These are phyloP conservation scores for Epichloe scottii DNA, from an alignment of 2,329 filamentous ascomycete genomes.

Conservation along the genomic window DNA sequence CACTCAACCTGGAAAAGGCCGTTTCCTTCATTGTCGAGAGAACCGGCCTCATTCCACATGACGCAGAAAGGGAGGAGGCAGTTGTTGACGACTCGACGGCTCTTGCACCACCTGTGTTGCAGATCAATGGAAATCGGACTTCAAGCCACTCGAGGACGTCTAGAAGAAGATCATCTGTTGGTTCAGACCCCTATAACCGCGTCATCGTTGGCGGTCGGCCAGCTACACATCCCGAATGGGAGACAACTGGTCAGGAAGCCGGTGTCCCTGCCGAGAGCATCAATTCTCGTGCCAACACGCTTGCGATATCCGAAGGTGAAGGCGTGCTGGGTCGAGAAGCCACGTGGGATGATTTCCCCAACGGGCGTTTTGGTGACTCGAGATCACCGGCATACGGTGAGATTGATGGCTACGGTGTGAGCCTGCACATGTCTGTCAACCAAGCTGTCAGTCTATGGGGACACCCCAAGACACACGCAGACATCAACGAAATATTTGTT, in stretches of 20 bases:
- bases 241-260: constrained; percentile 65
- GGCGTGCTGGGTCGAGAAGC: constrained; percentile 83
- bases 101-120: constrained; percentile 16
- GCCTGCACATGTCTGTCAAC: constrained; percentile 75
- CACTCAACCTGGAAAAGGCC: constrained; percentile 88
- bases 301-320: constrained; percentile 90
- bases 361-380: constrained; percentile 89
- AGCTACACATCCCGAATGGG: constrained; percentile 49
- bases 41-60: constrained; percentile 65
- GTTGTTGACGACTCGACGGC: constrained; percentile 31
- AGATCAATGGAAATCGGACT: constrained; percentile 36
- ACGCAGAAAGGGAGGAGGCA: constrained; percentile 38
- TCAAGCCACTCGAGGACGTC: constrained; percentile 25
- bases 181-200: constrained; percentile 76
- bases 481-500: constrained; percentile 72
- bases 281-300: constrained; percentile 69
- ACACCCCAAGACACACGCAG: constrained; percentile 52
- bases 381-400: constrained; percentile 89
- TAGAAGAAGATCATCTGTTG: constrained; percentile 64
- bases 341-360: constrained; percentile 97
- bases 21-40: constrained; percentile 87
- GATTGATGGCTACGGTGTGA: constrained; percentile 97
- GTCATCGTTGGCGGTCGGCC: constrained; percentile 63
- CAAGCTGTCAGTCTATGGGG: constrained; percentile 82
- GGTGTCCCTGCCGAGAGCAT: constrained; percentile 61